Evolutionary conservation across 345 rosid genomes (phyloP), one percentile per base, ranked within the genome.

Genomic region (Nasturtium officinale): DNA sequence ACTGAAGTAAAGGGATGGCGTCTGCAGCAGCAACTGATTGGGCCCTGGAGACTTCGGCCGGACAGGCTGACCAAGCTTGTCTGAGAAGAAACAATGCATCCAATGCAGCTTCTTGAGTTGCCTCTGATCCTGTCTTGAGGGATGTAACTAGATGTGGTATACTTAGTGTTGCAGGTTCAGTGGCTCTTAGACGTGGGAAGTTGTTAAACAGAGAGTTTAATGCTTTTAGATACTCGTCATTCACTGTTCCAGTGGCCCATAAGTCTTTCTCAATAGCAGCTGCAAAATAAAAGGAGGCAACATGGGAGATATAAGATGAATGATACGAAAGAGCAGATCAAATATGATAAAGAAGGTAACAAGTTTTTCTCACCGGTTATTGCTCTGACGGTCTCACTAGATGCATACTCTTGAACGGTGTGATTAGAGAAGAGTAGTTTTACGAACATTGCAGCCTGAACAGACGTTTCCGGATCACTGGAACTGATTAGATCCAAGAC

Each of bases 61-160:
- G 90, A 79, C 99, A 96, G 0, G 99, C 99, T 59, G 98, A 86
- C 99, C 99, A 96, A 75, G 99, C 99, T 86, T 96, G 99, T 84
- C 99, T 81, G 32, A 96, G 91, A 80, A 96, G 97, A 72, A 90
- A 87, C 65, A 96, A 91, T 3, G 97, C 83, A 77, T 96, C 98
- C 82, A 96, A 78, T 29, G 99, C 96, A 82, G 99, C 99, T 83
- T 96, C 99, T 80, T 96, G 99, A 33, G 96, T 83, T 62, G 97
- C 92, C 83, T 96, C 99, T n/a, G 97, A 89, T 33, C 96, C 94
- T 35, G 96, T 83, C 84, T 92, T 96, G 42, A 96, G 97, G 63
- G 96, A 86, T 12, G 97, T 84, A 56, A 96, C 99, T 57, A 96
- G 80, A 82, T 96, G 99, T 33, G 99, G 95, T 69, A 96, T 92